Evolutionary conservation across 192 early-diverging fungal genomes (phyloP), one percentile per base, ranked within the genome.

Genomic region (Rhizoclosmatium globosum): DNA sequence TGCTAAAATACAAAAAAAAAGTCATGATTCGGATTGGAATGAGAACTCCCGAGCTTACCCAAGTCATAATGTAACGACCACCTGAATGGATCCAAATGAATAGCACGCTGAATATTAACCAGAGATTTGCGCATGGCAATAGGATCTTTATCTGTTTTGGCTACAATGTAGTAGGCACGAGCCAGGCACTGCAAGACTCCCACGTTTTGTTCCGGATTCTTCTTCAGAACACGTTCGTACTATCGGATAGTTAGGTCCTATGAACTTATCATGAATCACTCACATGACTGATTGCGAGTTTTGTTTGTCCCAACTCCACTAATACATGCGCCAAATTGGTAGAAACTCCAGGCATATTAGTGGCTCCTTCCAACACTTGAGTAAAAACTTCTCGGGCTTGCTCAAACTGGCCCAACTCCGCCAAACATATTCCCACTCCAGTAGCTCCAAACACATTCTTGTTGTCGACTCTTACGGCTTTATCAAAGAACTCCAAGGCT

Each of bases 391-490:
- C 87, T 0, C 86, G 81, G 0, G 95, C 94, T 7, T 93, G 91
- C 3, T 82, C 74, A 7, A 88, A 77, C 44, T 83, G 76, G 0
- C 90, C 92, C 15, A 83, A 84, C 77, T 96, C 95, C 66, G 94
- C 94, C 69, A 96, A 78, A 3, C 92, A 88, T 60, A 97, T 94
- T 3, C 93, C 96, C 44, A 95, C 85, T 21, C 97, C 97, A 59
- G 94, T 92, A 0, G 93, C 94, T 1, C 95, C 97, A 46, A 93
- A 92, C 0, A 91, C 86, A 74, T 95, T 95, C 64, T 76, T 80
- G 6, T 82, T 81, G 73, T 98, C 96, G 3, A 72, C 61, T 17
- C 81, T 77, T 15, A 86, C 61, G 13, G 80, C 80, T 78, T 93
- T 94, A 47, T 91, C 89, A 76, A 94, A 97, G 71, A 93, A 97